These are phyloP conservation scores for Solanum sitiens DNA, from an alignment of 257 asterid species.

Conservation along the genomic window DNA sequence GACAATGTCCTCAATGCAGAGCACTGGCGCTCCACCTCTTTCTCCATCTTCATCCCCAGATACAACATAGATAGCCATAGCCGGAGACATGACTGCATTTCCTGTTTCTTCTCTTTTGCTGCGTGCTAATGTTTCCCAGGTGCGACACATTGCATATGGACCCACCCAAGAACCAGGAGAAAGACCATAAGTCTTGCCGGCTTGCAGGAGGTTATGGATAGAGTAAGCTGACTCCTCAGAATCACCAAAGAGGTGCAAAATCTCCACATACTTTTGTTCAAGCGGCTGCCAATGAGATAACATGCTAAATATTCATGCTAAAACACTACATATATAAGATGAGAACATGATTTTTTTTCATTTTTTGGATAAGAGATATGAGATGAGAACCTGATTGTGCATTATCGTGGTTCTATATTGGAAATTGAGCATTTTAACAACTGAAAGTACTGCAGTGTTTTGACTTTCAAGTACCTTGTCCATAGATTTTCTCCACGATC, in stretches of 20 bases:
- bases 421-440: not conserved
- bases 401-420: conserved; percentile 1
- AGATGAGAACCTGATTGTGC: not conserved
- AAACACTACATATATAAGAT: not conserved
- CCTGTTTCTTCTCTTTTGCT: conserved; percentile 28
- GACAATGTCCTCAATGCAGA: conserved; percentile 58
- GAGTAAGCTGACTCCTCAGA: conserved; percentile 73
- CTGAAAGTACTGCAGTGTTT: not conserved
- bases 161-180: conserved; percentile 99
- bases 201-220: conserved; percentile 91
- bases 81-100: conserved; percentile 26
- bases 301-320: not conserved
- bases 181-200: conserved; percentile 80
- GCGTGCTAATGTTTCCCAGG: conserved; percentile 81
- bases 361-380: not conserved
- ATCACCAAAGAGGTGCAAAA: conserved; percentile 83
- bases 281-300: conserved; percentile 41
- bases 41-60: conserved; percentile 99
- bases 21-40: conserved; percentile 98
- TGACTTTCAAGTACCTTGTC: conserved; percentile 38
- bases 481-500: conserved; percentile 84
- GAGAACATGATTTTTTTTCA: not conserved
- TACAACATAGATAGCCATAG: conserved; percentile 68
- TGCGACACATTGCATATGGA: conserved; percentile 96
- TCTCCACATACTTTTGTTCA: conserved; percentile 53